These are phyloP conservation scores for Nicotiana obtusifolia DNA, from an alignment of 257 asterid genomes.

Conservation along the genomic window DNA sequence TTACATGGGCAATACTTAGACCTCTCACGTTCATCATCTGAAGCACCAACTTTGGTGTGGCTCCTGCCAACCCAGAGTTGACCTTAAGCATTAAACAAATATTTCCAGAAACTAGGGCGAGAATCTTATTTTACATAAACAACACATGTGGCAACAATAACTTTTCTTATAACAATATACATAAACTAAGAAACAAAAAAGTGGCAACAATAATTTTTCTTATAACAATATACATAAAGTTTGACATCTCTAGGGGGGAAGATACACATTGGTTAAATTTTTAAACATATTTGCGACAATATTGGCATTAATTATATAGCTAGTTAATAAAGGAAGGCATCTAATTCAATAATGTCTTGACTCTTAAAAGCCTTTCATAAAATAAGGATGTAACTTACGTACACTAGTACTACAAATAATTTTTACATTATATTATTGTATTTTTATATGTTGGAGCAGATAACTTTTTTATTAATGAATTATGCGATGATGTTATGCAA, in stretches of 20 bases:
- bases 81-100: not conserved
- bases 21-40: constrained; percentile 88
- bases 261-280: not conserved
- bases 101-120: not conserved
- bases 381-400: not conserved
- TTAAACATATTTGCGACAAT: not conserved
- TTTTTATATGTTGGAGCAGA: not conserved
- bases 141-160: not conserved
- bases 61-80: constrained; percentile 43
- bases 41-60: constrained; percentile 92
- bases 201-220: too few relatives aligned
- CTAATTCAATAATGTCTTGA: not conserved
- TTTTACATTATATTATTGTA: not conserved
- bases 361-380: not conserved
- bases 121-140: not conserved
- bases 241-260: not conserved
- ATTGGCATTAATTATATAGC: not conserved
- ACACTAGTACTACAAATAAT: not conserved
- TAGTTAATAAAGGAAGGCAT: not conserved
- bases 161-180: not conserved
- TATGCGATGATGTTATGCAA: too few relatives aligned
- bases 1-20: constrained; percentile 85
- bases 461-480: too few relatives aligned
- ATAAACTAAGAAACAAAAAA: too few relatives aligned
- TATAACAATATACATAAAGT: not conserved